A percentile compares a stretch with the other conserved stretches of the same genome.
Evolutionary conservation across 1,284 basidiomycete species (phyloP).

Genomic region (Moniliophthora roreri): DNA sequence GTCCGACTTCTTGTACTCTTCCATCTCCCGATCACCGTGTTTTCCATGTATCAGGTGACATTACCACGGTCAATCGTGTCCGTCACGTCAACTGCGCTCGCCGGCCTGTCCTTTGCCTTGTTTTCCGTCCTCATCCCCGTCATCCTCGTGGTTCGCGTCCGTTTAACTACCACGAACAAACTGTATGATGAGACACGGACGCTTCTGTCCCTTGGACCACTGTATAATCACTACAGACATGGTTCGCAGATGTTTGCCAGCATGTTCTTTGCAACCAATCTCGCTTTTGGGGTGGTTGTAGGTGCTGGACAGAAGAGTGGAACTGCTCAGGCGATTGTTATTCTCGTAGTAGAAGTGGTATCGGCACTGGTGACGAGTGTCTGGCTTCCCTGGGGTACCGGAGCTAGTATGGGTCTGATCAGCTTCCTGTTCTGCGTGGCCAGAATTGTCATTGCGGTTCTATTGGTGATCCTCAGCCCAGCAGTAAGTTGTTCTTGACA

Average conservation of each 20-base stretch:
- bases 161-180: conserved; percentile 81
- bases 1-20: conserved; percentile 88
- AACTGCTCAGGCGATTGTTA: conserved; percentile 87
- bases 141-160: conserved; percentile 74
- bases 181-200: conserved; percentile 94
- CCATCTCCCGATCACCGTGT: conserved; percentile 91
- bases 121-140: conserved; percentile 81
- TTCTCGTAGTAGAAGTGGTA: conserved; percentile 83
- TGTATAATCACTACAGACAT: conserved; percentile 94
- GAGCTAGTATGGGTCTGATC: conserved; percentile 93
- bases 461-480: conserved; percentile 87
- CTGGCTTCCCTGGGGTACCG: conserved; percentile 96
- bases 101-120: conserved; percentile 73
- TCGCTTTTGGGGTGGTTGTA: conserved; percentile 81
- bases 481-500: conserved; percentile 58
- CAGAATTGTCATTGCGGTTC: conserved; percentile 85
- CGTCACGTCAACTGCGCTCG: conserved; percentile 63
- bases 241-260: conserved; percentile 88
- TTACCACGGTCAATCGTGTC: conserved; percentile 51
- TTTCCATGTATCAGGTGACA: conserved; percentile 86
- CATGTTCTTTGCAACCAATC: conserved; percentile 78
- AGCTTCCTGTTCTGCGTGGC: conserved; percentile 91
- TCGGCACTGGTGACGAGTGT: conserved; percentile 85
- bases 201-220: conserved; percentile 86
- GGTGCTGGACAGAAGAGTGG: conserved; percentile 90